These are phyloP conservation scores for Monosporascus sp. DNA, from an alignment of 2,329 filamentous ascomycete genomes.

Conservation along the genomic window DNA sequence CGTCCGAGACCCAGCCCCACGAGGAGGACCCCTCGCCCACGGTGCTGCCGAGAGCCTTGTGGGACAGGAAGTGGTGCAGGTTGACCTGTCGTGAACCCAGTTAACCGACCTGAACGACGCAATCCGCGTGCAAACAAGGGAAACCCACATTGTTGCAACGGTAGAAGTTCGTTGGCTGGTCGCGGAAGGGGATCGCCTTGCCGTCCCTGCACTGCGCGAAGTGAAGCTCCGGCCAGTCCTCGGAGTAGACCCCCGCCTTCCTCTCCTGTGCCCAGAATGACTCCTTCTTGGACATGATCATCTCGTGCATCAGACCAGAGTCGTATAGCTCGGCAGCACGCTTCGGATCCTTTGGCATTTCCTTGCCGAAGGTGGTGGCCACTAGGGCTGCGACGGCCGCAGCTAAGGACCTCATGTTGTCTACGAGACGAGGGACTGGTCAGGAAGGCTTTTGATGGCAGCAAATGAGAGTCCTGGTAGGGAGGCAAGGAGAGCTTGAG, in stretches of 20 bases:
- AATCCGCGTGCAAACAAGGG: too few species aligned
- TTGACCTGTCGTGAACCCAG: conserved; percentile 9
- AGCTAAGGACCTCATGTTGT: conserved; percentile 23
- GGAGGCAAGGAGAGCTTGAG: too few species aligned
- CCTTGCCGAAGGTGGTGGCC: conserved; percentile 23
- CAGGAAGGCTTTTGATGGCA: too few species aligned
- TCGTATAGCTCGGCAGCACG: conserved; percentile 24
- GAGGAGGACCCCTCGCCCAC: conserved; percentile 33
- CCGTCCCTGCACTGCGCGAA: conserved; percentile 20
- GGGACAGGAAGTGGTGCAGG: conserved; percentile 33
- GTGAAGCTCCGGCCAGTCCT: conserved; percentile 21
- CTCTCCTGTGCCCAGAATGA: conserved; percentile 25
- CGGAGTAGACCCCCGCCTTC: conserved; percentile 21
- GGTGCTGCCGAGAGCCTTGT: conserved; percentile 29
- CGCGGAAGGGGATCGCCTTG: conserved; percentile 25
- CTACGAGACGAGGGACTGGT: neutral
- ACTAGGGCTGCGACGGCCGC: conserved; percentile 22
- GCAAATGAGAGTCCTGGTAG: too few species aligned
- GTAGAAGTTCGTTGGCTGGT: conserved; percentile 3
- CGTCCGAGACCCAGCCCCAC: conserved; percentile 49
- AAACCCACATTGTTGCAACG: too few species aligned
- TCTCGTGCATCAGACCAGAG: conserved; percentile 26
- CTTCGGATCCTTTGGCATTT: conserved; percentile 24
- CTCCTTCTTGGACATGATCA: conserved; percentile 25
- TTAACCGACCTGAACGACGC: too few species aligned